Conservation (phyloP, 805 yeast genomes). For the Pichia californica region DNA sequence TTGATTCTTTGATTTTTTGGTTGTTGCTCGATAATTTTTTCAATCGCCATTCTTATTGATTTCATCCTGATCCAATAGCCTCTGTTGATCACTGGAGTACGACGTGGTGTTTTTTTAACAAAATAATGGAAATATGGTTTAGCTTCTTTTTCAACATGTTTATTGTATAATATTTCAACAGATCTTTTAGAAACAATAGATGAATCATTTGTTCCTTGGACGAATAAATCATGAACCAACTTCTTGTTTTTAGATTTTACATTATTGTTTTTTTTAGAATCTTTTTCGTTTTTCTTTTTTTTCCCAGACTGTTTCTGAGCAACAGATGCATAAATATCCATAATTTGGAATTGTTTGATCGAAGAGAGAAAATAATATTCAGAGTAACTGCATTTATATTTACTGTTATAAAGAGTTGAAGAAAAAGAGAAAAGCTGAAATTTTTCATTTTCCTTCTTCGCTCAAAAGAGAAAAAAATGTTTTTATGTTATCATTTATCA, state of each 20-base stretch:
- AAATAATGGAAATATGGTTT: slow-evolving; percentile 53
- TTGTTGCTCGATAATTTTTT: slow-evolving; percentile 35
- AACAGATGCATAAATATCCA: neutral
- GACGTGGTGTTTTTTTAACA: slow-evolving; percentile 56
- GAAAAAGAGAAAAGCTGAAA: too few species aligned
- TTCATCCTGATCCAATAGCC: slow-evolving; percentile 82
- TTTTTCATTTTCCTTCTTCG: too few species aligned
- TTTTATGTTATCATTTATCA: too few species aligned
- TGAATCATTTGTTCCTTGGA: slow-evolving; percentile 81
- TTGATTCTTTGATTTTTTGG: slow-evolving; percentile 16
- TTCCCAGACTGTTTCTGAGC: neutral
- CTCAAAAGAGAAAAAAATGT: too few species aligned
- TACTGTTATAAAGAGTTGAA: too few species aligned
- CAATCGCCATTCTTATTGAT: slow-evolving; percentile 50
- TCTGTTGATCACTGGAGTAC: slow-evolving; percentile 76
- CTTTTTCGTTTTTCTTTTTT: neutral
- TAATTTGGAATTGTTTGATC: too few species aligned
- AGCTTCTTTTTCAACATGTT: slow-evolving; percentile 16
- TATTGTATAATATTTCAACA: slow-evolving; percentile 56
- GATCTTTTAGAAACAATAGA: slow-evolving; percentile 80
- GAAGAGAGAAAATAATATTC: too few species aligned
- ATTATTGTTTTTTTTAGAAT: neutral
- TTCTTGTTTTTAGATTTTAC: neutral
- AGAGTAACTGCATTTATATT: too few species aligned
- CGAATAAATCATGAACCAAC: slow-evolving; percentile 50